phyloP scores from a whole-genome alignment of 129 eudicot species.

The Rutidosis leptorrhynchoides region DNA sequence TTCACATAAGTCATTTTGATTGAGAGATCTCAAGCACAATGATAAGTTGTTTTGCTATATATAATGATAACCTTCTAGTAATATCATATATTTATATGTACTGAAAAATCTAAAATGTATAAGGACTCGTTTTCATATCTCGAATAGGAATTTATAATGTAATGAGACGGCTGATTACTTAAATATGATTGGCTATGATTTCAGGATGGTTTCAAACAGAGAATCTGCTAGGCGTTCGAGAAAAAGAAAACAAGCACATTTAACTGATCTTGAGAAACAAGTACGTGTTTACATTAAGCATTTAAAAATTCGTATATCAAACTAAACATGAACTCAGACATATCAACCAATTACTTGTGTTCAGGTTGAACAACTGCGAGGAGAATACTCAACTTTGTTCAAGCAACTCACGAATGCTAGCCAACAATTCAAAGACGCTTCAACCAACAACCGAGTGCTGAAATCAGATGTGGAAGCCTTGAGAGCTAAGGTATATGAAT shows the following conservation, averaged over 20 bases:
- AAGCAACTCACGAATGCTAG: conserved; percentile 75
- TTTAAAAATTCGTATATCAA: no score
- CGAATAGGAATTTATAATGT: no score
- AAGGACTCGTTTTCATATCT: no score
- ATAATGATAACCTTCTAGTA: no score
- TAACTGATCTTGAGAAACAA: conserved; percentile 72
- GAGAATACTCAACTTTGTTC: conserved; percentile 61
- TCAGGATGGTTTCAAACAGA: conserved; percentile 88
- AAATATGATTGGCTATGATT: conserved; percentile 21
- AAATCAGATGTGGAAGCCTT: conserved; percentile 92
- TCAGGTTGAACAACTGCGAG: conserved; percentile 71
- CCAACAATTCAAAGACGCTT: conserved; percentile 77
- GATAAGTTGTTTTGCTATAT: no score
- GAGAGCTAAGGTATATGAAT: conserved; percentile 73
- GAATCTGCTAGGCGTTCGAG: conserved; percentile 98
- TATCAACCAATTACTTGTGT: not conserved
- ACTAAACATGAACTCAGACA: not conserved
- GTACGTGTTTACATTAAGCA: conserved; percentile 28
- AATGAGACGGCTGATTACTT: no score
- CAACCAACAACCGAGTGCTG: conserved; percentile 82
- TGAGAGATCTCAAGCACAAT: no score
- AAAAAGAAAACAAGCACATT: conserved; percentile 72
- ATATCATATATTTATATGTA: no score
- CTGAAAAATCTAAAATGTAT: no score
- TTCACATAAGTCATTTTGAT: no score